phyloP scores from a whole-genome alignment of 2,329 filamentous ascomycete genomes.

The Phyllosticta capitalensis region DNA sequence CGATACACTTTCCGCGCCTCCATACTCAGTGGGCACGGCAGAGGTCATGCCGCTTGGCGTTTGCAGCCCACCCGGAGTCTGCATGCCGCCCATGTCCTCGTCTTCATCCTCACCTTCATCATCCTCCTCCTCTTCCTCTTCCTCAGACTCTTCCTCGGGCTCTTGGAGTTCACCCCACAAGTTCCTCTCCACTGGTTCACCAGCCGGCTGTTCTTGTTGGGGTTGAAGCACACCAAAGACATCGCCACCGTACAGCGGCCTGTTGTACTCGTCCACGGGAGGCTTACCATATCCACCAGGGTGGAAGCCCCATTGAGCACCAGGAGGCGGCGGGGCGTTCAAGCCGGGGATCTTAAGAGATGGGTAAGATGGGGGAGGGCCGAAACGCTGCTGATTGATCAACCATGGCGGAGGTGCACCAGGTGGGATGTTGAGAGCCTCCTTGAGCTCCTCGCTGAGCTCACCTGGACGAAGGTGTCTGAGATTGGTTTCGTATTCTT shows the following conservation, averaged over 20 bases:
- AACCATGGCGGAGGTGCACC: constrained; percentile 94
- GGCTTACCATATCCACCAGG: constrained; percentile 95
- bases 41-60: constrained; percentile 75
- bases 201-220: constrained; percentile 49
- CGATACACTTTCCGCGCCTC: constrained; percentile 63
- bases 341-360: constrained; percentile 90
- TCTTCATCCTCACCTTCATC: constrained; percentile 59
- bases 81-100: constrained; percentile 46
- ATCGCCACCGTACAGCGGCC: constrained; percentile 86
- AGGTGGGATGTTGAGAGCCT: constrained; percentile 86
- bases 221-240: constrained; percentile 72
- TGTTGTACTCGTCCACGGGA: constrained; percentile 85
- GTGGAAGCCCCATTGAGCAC: constrained; percentile 88
- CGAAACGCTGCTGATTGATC: constrained; percentile 90
- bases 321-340: constrained; percentile 83
- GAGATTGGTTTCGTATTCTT: constrained; percentile 93
- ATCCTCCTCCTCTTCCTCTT: constrained; percentile 60
- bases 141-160: constrained; percentile 47
- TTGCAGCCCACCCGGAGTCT: constrained; percentile 57
- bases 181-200: constrained; percentile 75
- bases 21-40: constrained; percentile 70
- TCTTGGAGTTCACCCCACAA: constrained; percentile 85
- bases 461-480: constrained; percentile 85
- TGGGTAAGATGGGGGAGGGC: constrained; percentile 88
- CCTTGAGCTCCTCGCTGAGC: constrained; percentile 77